Conservation (phyloP, 441 rosid genomes). For the Brassica balearica region DNA sequence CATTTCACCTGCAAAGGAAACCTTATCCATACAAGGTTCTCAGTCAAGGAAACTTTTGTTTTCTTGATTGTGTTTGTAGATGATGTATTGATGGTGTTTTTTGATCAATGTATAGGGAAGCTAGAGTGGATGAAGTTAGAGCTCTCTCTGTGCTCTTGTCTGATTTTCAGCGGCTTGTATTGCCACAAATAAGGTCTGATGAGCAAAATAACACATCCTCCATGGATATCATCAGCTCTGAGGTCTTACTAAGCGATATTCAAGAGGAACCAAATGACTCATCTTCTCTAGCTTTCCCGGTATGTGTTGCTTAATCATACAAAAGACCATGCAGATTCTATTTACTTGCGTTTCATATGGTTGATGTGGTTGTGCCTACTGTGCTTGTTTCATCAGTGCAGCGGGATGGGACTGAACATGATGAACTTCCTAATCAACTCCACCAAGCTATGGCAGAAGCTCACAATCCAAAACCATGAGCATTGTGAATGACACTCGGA, state of each 20-base stretch:
- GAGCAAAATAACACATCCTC: conserved; percentile 33
- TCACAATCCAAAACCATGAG: conserved; percentile 52
- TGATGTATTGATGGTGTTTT: conserved; percentile 18
- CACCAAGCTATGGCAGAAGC: conserved; percentile 63
- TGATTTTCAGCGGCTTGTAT: conserved; percentile 47
- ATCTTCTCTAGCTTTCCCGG: conserved; percentile 64
- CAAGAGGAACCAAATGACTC: conserved; percentile 46
- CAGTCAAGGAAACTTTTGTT: neutral
- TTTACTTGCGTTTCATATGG: conserved; percentile 12
- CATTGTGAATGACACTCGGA: conserved; percentile 29
- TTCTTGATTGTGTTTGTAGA: neutral
- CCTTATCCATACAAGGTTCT: conserved; percentile 68
- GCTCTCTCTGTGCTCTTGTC: conserved; percentile 51
- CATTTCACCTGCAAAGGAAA: conserved; percentile 74
- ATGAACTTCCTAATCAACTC: conserved; percentile 55
- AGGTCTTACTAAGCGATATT: neutral
- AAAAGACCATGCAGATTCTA: neutral
- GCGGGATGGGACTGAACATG: conserved; percentile 61
- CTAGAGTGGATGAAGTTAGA: conserved; percentile 48
- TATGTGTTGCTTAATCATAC: conserved; percentile 43
- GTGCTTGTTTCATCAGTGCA: conserved; percentile 45
- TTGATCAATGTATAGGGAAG: conserved; percentile 59
- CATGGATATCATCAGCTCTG: neutral
- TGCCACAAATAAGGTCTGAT: conserved; percentile 36
- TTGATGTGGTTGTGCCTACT: conserved; percentile 27